phyloP scores from a whole-genome alignment of 768 basidiomycete genomes.

The Mycena alexandri region DNA sequence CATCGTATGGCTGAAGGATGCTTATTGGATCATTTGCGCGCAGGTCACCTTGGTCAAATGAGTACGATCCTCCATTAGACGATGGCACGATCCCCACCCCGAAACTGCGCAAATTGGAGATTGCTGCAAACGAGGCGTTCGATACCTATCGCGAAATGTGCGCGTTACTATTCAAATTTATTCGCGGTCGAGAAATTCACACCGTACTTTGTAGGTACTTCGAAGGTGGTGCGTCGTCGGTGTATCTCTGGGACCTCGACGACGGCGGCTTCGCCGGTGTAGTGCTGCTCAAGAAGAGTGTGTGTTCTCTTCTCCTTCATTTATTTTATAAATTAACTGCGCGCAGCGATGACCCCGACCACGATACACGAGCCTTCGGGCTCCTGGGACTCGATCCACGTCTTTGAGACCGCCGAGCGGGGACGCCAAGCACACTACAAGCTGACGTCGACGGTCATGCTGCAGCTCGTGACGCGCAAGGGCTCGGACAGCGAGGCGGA shows the following conservation, averaged over 20 bases:
- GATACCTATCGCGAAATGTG: conserved; percentile 97
- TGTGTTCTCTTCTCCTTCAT: conserved; percentile 36
- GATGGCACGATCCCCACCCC: conserved; percentile 90
- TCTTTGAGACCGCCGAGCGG: conserved; percentile 94
- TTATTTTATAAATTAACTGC: conserved; percentile 9
- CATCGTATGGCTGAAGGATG: neutral
- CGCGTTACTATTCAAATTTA: conserved; percentile 32
- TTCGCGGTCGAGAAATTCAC: neutral
- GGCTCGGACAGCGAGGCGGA: conserved; percentile 49
- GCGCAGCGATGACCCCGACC: conserved; percentile 70
- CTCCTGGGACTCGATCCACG: conserved; percentile 98
- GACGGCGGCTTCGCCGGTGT: conserved; percentile 98
- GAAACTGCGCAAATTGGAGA: conserved; percentile 91
- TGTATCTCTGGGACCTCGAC: conserved; percentile 98
- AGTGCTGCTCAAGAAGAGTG: conserved; percentile 95
- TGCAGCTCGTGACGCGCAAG: conserved; percentile 80
- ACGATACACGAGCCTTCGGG: conserved; percentile 76
- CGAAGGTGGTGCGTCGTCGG: conserved; percentile 97
- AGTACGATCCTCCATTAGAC: conserved; percentile 90
- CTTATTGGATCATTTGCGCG: conserved; percentile 26
- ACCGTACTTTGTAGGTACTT: conserved; percentile 74
- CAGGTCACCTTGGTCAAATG: conserved; percentile 99
- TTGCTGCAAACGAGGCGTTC: conserved; percentile 95
- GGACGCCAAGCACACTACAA: conserved; percentile 96
- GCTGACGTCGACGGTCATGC: conserved; percentile 96